Conservation (phyloP, 805 yeast species). For the Saturnispora sekii region DNA sequence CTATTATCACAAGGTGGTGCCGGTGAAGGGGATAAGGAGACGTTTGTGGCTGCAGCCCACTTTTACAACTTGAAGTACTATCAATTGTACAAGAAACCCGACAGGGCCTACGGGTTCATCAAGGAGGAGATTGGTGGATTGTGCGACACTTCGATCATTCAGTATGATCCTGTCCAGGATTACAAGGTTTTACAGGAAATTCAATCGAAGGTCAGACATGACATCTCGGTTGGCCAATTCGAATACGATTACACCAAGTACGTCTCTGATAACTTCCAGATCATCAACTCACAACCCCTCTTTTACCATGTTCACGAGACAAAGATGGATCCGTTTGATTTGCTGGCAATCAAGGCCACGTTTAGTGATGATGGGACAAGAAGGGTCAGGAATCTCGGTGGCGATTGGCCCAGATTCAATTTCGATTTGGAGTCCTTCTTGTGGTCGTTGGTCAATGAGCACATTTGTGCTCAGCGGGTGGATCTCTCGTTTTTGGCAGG, state of each 20-base stretch:
- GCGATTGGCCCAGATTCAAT: conserved; percentile 13
- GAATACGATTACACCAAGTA: conserved; percentile 13
- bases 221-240: conserved; percentile 2
- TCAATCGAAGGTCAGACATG: conserved; percentile 16
- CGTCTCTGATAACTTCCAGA: conserved; percentile 12
- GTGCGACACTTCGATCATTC: conserved; percentile 15
- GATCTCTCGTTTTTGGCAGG: conserved; percentile 10
- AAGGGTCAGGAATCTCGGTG: conserved; percentile 16
- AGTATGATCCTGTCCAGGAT: conserved; percentile 13
- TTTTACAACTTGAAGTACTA: conserved; percentile 39
- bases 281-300: conserved; percentile 15
- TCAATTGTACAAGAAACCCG: conserved; percentile 34
- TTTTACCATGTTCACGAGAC: conserved; percentile 37
- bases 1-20: conserved; percentile 47
- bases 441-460: conserved; percentile 16
- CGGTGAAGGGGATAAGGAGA: conserved; percentile 82
- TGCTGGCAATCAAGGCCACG: conserved; percentile 10
- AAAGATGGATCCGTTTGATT: conserved; percentile 37
- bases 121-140: conserved; percentile 9
- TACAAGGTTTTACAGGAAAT: conserved; percentile 2
- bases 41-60: conserved; percentile 61
- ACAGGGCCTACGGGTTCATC: conserved; percentile 11
- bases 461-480: conserved; percentile 12
- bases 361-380: conserved; percentile 8
- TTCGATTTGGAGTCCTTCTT: conserved; percentile 18